Conservation (phyloP, 805 yeast species). For the Suhomyces canberraensis region DNA sequence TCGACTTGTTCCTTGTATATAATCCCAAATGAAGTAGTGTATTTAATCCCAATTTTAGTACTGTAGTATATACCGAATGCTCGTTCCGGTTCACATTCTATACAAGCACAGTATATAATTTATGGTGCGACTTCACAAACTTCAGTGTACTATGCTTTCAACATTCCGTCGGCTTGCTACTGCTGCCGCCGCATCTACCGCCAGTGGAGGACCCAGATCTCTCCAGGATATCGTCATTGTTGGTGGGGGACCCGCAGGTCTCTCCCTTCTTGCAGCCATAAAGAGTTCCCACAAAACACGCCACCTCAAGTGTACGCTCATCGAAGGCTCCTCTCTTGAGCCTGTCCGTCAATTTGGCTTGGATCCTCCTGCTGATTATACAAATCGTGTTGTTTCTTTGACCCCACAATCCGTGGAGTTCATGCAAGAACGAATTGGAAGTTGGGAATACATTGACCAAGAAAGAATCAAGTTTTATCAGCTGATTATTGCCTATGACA, state of each 20-base stretch:
- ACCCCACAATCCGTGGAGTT: conserved; percentile 77
- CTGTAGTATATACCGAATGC: no score
- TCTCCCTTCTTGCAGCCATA: conserved; percentile 79
- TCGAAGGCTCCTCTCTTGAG: conserved; percentile 68
- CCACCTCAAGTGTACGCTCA: conserved; percentile 58
- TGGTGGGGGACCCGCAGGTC: conserved; percentile 98
- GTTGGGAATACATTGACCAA: conserved; percentile 64
- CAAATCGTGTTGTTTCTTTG: conserved; percentile 81
- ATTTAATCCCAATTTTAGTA: no score
- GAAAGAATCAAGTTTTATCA: conserved; percentile 81
- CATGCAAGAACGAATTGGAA: conserved; percentile 61
- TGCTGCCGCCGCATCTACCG: conserved; percentile 5
- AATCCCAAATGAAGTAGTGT: no score
- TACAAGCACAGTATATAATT: no score
- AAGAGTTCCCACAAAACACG: conserved; percentile 63
- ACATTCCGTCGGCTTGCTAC: no score
- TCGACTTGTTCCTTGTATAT: no score
- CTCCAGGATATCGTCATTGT: conserved; percentile 73
- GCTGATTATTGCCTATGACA: conserved; percentile 83
- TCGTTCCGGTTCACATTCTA: no score
- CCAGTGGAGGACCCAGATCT: conserved; percentile 1
- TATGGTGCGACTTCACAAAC: no score
- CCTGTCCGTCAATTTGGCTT: conserved; percentile 46
- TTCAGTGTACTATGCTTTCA: no score
- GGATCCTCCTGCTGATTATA: conserved; percentile 48